Evolutionary conservation across 768 basidiomycete species (phyloP), one percentile per base, ranked within the genome.

Genomic region (Leccinum variicolor): DNA sequence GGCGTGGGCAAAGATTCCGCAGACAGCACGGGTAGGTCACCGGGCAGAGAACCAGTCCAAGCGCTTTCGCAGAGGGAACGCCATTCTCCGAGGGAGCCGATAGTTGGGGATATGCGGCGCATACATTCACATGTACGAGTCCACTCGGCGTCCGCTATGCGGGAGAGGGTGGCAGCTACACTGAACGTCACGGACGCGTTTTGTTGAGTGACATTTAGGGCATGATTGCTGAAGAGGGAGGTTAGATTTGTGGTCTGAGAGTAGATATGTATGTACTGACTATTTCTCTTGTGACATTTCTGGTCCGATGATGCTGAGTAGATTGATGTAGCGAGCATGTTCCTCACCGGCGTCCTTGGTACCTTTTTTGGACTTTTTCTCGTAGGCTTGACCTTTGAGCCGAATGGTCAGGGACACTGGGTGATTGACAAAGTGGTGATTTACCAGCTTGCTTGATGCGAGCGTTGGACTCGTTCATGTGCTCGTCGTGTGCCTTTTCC

Each of bases 71-170:
- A 92, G 3, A 88, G 74, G 6, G 84, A 77, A 52, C 83, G 79
- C 84, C 84, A 90, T 76, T 89, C 83, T 5, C 84, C 86, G 4
- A 92, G 76, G n/a, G 76, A 77, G 0, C 89, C 90, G 33, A 93
- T 77, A 13, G 79, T 79, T 0, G 88, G 84, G 14, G 86, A 79
- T 62, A 82, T 81, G 6, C 84, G 78, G 43, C 89, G 81, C 23
- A 91, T 81, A n/a, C 78, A 78, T 75, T 92, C 90, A 63, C 87
- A 89, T 13, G 81, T 73, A 36, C 84, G 83, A 23, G 81, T 66
- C 90, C 90, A 93, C 73, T 91, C 88, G 6, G 84, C 84, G 56
- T 92, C 89, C 1, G 89, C 89, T n/a, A 91, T 74, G 25, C 87
- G 80, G 9, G 86, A 78, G 19, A 92, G 74, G 56, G 78, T 81